A percentile compares a stretch with the other conserved stretches of the same genome.
phyloP scores from a whole-genome alignment of 2,329 filamentous ascomycete species.

The Clarireedia sp. region DNA sequence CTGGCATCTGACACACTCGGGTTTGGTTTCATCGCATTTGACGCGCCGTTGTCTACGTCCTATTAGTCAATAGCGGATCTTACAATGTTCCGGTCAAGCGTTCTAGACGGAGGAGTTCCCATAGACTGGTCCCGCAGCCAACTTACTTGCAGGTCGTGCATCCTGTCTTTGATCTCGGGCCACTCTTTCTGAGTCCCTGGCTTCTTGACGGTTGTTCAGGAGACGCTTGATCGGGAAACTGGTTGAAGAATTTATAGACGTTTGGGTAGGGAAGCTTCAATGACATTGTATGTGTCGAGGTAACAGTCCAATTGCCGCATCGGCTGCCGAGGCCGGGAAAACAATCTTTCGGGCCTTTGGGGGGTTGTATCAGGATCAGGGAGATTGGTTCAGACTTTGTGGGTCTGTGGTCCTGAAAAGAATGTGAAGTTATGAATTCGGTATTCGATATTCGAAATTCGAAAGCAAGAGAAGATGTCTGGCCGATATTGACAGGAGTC shows the following conservation, averaged over 20 bases:
- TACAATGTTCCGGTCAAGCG: neutral
- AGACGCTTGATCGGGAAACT: constrained; percentile 27
- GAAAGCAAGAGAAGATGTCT: neutral
- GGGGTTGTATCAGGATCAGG: constrained; percentile 2
- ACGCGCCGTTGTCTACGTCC: constrained; percentile 26
- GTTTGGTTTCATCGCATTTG: constrained; percentile 30
- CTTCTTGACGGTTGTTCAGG: constrained; percentile 27
- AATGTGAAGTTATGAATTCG: neutral
- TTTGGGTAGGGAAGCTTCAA: constrained; percentile 29
- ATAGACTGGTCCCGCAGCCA: neutral
- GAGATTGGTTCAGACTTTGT: neutral
- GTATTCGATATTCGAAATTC: neutral
- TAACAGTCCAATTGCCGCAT: constrained; percentile 12
- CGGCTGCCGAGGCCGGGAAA: constrained; percentile 8
- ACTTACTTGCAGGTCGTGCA: constrained; percentile 30
- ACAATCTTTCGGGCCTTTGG: constrained; percentile 1
- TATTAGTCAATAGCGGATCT: constrained; percentile 13
- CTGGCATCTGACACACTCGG: constrained; percentile 28
- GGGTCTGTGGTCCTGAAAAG: neutral
- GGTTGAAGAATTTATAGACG: constrained; percentile 30
- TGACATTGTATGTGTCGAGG: constrained; percentile 25
- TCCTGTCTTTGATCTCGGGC: constrained; percentile 28
- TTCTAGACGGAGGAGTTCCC: constrained; percentile 2
- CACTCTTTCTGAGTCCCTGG: constrained; percentile 29
- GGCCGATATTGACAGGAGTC: constrained; percentile 5